Percentiles rank a stretch among this genome's conserved stretches.
Conservation (phyloP, 1,284 basidiomycete genomes). For the Marasmius fiardii region DNA sequence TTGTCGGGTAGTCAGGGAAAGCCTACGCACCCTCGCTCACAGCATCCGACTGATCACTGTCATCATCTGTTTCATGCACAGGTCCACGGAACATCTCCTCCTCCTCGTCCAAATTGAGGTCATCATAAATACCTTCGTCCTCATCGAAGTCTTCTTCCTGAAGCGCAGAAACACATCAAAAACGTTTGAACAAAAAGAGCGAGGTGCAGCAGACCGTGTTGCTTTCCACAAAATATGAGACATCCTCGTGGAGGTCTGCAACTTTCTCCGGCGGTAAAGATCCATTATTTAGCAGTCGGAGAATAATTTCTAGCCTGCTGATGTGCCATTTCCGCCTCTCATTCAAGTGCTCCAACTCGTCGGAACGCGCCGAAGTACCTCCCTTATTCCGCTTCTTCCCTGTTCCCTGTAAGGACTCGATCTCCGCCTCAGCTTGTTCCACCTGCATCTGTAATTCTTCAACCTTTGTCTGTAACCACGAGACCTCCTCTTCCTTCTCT, state of each 20-base stretch:
- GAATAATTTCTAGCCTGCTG: conserved; percentile 87
- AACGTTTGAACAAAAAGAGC: conserved; percentile 7
- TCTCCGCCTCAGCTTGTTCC: conserved; percentile 93
- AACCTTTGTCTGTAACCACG: conserved; percentile 85
- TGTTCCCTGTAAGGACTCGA: conserved; percentile 84
- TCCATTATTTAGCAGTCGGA: conserved; percentile 94
- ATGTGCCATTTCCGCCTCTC: conserved; percentile 97
- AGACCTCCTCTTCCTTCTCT: conserved; percentile 88
- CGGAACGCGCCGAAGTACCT: conserved; percentile 63
- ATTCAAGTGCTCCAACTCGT: conserved; percentile 87
- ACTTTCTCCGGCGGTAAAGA: conserved; percentile 84
- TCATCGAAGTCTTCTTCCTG: conserved; percentile 98
- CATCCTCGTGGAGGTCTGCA: conserved; percentile 87
- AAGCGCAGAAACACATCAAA: conserved; percentile 5
- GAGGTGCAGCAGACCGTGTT: conserved; percentile 72
- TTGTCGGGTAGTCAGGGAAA: not conserved
- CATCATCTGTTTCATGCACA: conserved; percentile 69
- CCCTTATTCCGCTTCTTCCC: conserved; percentile 85
- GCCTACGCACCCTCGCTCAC: conserved; percentile 62
- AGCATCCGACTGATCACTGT: conserved; percentile 68
- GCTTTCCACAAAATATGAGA: conserved; percentile 94
- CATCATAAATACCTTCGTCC: conserved; percentile 97
- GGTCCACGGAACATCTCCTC: conserved; percentile 85
- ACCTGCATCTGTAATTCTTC: conserved; percentile 94
- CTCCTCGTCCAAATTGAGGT: conserved; percentile 96